Evolutionary conservation across 805 yeast genomes (phyloP), one percentile per base, ranked within the genome.

Genomic region (Spathaspora sp.): DNA sequence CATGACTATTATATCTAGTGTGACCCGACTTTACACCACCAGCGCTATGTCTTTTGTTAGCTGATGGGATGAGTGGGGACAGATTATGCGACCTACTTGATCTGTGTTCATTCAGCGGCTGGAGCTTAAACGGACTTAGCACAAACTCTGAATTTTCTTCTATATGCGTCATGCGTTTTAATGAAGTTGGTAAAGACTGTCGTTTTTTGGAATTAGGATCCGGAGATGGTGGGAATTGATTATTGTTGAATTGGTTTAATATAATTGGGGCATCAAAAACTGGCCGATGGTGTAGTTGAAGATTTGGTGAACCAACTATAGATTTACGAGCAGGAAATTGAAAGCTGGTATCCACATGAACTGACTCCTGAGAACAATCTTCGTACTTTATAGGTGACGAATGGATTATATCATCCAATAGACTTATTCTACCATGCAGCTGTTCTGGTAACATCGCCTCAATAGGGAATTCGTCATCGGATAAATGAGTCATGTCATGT

Each of bases 1-100:
- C 78, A 57, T 73, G 76, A 51, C 76, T 70, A 55, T 70, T 74
- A 57, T 68, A 74, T 14, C 79, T 58, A 6, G 69, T 64, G 52
- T 75, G 79, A 47, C 55, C 60, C 6, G 72, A 68, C 50, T 63
- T 70, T n/a, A n/a, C n/a, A 19, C 66, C 51, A 42, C 56, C 59
- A 16, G 73, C 63, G 12, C 6, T 19, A 26, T 17, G 23, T 17
- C 40, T 39, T 9, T 19, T 28, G 6, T 6, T 10, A 12, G 40
- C 5, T 14, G 23, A 8, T 18, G 44, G 11, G 7, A 35, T 14
- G 4, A 3, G 18, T 9, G 40, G 40, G 9, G 18, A 14, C 40
- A 35, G 40, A 14, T 14, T 35, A 35, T 17, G 40, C 2, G 40
- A n/a, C 12, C 35, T 31, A 35, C 7, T 11, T 35, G 11, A 5